phyloP scores from a whole-genome alignment of 306 rosid genomes.

The Cicer cuneatum region DNA sequence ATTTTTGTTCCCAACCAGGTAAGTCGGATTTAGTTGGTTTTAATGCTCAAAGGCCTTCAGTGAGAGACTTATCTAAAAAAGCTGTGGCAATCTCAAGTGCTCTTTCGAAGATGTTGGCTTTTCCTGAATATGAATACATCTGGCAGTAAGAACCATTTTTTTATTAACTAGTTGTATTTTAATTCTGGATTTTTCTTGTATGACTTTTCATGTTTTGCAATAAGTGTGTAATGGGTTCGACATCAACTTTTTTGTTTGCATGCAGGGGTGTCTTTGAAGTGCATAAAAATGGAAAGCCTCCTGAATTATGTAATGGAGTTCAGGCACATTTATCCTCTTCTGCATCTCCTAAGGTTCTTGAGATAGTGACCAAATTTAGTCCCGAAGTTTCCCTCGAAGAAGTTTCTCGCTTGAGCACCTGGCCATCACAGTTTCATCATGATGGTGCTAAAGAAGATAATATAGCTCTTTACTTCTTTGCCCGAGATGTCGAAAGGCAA shows the following conservation, averaged over 20 bases:
- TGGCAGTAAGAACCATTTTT: constrained; percentile 80
- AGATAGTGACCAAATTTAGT: constrained; percentile 66
- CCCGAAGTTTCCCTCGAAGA: constrained; percentile 65
- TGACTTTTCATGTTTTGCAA: constrained; percentile 27
- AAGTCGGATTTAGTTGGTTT: constrained; percentile 48
- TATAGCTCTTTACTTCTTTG: constrained; percentile 96
- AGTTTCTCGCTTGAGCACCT: constrained; percentile 80
- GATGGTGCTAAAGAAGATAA: constrained; percentile 80
- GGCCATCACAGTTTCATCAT: constrained; percentile 89
- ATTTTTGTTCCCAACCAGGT: constrained; percentile 50
- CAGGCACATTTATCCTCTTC: constrained; percentile 92
- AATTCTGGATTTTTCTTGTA: constrained; percentile 33
- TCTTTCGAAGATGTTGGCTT: constrained; percentile 55
- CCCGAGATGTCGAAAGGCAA: constrained; percentile 81
- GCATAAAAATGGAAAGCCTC: constrained; percentile 65
- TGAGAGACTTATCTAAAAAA: constrained; percentile 54
- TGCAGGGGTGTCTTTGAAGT: constrained; percentile 92
- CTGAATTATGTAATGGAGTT: constrained; percentile 67
- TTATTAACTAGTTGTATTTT: constrained; percentile 41
- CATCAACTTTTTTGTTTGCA: constrained; percentile 43
- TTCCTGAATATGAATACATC: constrained; percentile 82
- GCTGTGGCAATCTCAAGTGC: constrained; percentile 48
- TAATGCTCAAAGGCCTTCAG: constrained; percentile 52
- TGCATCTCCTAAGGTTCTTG: constrained; percentile 84
- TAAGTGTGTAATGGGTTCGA: constrained; percentile 27